Evolutionary conservation across 192 early-diverging fungal genomes (phyloP), one percentile per base, ranked within the genome.

Genomic region (Backusella morwellensis): DNA sequence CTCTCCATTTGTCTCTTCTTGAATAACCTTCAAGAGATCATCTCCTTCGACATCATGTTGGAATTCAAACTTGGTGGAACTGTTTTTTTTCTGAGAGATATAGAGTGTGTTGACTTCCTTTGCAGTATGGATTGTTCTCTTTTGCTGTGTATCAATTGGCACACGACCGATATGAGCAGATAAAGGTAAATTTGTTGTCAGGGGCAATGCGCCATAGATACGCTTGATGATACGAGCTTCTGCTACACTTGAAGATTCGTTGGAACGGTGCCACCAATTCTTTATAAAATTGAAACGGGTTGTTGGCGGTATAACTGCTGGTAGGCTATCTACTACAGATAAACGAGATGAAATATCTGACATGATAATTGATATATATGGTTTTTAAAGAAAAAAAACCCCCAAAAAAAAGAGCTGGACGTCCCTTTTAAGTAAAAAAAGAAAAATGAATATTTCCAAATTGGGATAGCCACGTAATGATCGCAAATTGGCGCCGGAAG

Each of bases 181-280:
- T 15, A 40, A 44, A 9, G 70, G 70, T 1, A 50, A 8, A 32
- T 17, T 41, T 12, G 21, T 50, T 2, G 40, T 0, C 14, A 41
- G 5, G 2, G 70, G 40, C 26, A 63, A 63, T 29, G 56, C 56
- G 3, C 56, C 56, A 70, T 85, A 83, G 19, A 91, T 79, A 23
- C 86, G 84, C 14, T 84, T 80, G 11, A 93, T 82, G 2, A 93
- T 75, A 54, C 86, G 81, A 15, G 84, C 85, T 74, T 93, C 90
- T 0, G 92, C 86, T 15, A 77, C 70, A 76, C 83, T 82, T 11
- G 83, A 79, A 3, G 82, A 82, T 50, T 73, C 67, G 35, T 80
- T 83, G 0, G 80, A 79, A n/a, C 83, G 80, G 1, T 81, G 50
- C 77, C 73, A 84, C 85, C 85, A 86, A 36, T 66, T 78, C 11